Conservation (phyloP, 805 yeast species). For the Pichia thaimueangensis region DNA sequence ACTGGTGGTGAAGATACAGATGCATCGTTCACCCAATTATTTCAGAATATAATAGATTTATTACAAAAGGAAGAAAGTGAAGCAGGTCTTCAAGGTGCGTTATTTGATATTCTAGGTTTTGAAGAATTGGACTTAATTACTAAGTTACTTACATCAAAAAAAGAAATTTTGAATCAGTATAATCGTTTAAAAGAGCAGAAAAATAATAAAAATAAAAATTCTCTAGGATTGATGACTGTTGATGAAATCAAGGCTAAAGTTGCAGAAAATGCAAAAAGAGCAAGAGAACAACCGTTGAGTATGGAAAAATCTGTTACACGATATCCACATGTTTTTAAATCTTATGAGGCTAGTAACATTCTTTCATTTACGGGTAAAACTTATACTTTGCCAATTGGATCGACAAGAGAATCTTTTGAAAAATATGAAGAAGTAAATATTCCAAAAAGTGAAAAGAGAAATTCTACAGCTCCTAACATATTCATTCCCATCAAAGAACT, state of each 20-base stretch:
- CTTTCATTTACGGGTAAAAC: slow-evolving; percentile 78
- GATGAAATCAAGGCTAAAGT: slow-evolving; percentile 51
- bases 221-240: slow-evolving; percentile 36
- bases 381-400: slow-evolving; percentile 74
- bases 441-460: slow-evolving; percentile 59
- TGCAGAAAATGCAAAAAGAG: slow-evolving; percentile 40
- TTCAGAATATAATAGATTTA: slow-evolving; percentile 28
- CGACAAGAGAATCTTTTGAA: slow-evolving; percentile 56
- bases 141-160: slow-evolving; percentile 45
- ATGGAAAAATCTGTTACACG: slow-evolving; percentile 41
- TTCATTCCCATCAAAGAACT: slow-evolving; percentile 55
- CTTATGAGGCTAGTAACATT: slow-evolving; percentile 60
- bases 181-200: background rate
- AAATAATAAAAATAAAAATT: background rate
- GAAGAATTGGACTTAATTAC: slow-evolving; percentile 80
- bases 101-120: slow-evolving; percentile 79
- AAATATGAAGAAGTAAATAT: slow-evolving; percentile 68
- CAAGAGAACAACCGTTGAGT: slow-evolving; percentile 43
- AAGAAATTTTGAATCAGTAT: slow-evolving; percentile 23
- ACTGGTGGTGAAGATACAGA: slow-evolving; percentile 13
- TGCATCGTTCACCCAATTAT: slow-evolving; percentile 13
- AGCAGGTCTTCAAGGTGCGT: slow-evolving; percentile 59
- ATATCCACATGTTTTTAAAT: slow-evolving; percentile 84
- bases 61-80: slow-evolving; percentile 37
- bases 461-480: slow-evolving; percentile 37